These are phyloP conservation scores for Crithidia expoeki DNA, from an alignment of 208 protist genomes.

Conservation along the genomic window DNA sequence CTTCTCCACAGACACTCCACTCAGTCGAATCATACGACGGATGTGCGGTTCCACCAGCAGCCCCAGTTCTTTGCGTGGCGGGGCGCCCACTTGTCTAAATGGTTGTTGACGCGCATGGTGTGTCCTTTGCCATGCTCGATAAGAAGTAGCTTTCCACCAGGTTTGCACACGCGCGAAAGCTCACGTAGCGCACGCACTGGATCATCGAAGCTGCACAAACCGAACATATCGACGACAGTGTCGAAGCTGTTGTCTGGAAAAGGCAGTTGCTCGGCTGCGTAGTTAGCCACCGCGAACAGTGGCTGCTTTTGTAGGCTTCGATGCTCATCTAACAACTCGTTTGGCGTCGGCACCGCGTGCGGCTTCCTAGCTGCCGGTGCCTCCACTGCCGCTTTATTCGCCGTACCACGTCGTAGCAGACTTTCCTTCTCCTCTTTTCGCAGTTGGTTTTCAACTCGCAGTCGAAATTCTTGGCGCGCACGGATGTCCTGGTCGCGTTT, in stretches of 20 bases:
- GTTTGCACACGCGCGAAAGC: slow-evolving; percentile 91
- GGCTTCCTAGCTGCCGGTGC: not conserved
- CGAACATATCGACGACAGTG: slow-evolving; percentile 91
- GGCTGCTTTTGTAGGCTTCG: slow-evolving; percentile 31
- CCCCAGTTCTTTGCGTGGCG: slow-evolving; percentile 85
- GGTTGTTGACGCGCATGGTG: slow-evolving; percentile 72
- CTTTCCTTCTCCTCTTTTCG: slow-evolving; percentile 23
- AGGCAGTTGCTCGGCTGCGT: slow-evolving; percentile 80
- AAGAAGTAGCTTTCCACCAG: slow-evolving; percentile 83
- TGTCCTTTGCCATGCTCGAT: slow-evolving; percentile 87
- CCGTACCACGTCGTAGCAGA: slow-evolving; percentile 16
- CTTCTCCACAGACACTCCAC: slow-evolving; percentile 69
- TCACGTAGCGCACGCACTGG: slow-evolving; percentile 86
- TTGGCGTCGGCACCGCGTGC: slow-evolving; percentile 1
- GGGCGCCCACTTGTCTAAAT: slow-evolving; percentile 86
- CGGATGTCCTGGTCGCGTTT: slow-evolving; percentile 39
- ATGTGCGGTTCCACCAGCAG: slow-evolving; percentile 93
- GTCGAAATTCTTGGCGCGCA: slow-evolving; percentile 29
- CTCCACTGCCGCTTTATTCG: not conserved
- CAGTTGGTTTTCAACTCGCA: slow-evolving; percentile 23
- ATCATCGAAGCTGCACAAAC: slow-evolving; percentile 92
- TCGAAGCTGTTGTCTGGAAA: slow-evolving; percentile 91
- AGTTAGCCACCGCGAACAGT: slow-evolving; percentile 78
- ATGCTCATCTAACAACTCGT: slow-evolving; percentile 20
- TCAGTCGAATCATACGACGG: slow-evolving; percentile 65